Conservation (phyloP, 163 green algal species). For the Volvox carteri region DNA sequence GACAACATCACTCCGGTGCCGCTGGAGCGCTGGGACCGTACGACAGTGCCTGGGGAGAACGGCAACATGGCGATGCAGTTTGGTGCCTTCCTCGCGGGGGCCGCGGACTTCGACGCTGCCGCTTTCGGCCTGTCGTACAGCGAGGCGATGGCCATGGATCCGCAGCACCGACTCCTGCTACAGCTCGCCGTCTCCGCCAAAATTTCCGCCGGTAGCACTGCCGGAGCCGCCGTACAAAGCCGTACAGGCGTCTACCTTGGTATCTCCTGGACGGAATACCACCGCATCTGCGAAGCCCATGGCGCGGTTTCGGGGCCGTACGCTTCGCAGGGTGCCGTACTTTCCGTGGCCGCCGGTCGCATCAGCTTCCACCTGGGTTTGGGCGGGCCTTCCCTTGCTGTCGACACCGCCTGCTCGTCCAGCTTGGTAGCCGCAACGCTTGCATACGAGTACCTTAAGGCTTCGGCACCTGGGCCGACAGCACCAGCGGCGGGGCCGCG, state of each 20-base stretch:
- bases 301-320: constrained; percentile 55
- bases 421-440: constrained; percentile 86
- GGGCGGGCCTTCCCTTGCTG: constrained; percentile 76
- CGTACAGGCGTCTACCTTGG: constrained; percentile 82
- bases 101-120: constrained; percentile 83
- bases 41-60: not conserved
- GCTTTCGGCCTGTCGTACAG: constrained; percentile 77
- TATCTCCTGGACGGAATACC: constrained; percentile 86
- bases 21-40: constrained; percentile 76
- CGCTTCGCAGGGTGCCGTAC: constrained; percentile 72
- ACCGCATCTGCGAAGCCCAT: constrained; percentile 53
- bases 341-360: constrained; percentile 80
- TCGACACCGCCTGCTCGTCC: constrained; percentile 93
- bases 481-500: constrained; percentile 47
- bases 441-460: constrained; percentile 84
- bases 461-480: constrained; percentile 22
- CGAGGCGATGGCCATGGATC: constrained; percentile 86
- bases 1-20: constrained; percentile 66
- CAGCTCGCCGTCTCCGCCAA: constrained; percentile 59
- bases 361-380: constrained; percentile 86
- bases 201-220: not conserved
- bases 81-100: constrained; percentile 78
- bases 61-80: constrained; percentile 69
- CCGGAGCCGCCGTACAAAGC: not conserved
- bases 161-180: constrained; percentile 92